Base-by-base conservation (phyloP, 352 stramenopile species). In the Globisporangium canariense region DNA sequence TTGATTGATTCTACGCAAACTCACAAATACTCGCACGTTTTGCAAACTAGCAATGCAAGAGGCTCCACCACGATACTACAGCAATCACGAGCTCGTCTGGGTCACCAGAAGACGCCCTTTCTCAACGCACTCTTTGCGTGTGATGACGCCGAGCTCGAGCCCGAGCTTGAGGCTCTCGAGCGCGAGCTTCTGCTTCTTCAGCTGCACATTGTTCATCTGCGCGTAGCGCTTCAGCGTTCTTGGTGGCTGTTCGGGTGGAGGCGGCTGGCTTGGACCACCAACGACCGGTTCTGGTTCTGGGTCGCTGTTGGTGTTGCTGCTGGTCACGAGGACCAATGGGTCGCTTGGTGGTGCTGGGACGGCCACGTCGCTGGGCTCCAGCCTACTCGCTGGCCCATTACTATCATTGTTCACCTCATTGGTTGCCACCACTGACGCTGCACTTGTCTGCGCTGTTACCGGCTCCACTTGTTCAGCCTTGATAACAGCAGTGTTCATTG, bases 181-280 rank as follows among this genome's bases (percentile, higher is more conserved):
- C 28, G 6, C 28, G 7, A 56, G 28, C 20, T 41, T 40, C 50
- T 36, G 28, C 50, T 56, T 56, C 50, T 56, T 56, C 14, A 57
- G 30, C 51, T 57, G 25, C 6, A 2, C 6, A 4, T 40, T 22
- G 1, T 57, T 32, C 30, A 57, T 8, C 14, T 11, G 5, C 1
- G 16, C 16, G 41, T 18, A 32, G 16, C 51, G 30, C 30, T 57
- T 57, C 13, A 25, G 14, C 13, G 7, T 57, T 41, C n/a, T 16
- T 25, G 10, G 13, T 30, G 11, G 5, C 8, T 13, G 18, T 9
- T 7, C 45, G 13, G 11, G 41, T 18, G 10, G 10, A 45, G 10
- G 16, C 3, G 41, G 14, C 16, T 47, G 41, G 4, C 41, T 47
- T 7, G 41, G 16, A 20, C 3, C 13, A 20, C 20, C 41, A 20